A percentile compares a stretch with the other conserved stretches of the same genome.
Evolutionary conservation across 805 yeast genomes (phyloP).

Genomic region (Saccharomycopsis fodiens): DNA sequence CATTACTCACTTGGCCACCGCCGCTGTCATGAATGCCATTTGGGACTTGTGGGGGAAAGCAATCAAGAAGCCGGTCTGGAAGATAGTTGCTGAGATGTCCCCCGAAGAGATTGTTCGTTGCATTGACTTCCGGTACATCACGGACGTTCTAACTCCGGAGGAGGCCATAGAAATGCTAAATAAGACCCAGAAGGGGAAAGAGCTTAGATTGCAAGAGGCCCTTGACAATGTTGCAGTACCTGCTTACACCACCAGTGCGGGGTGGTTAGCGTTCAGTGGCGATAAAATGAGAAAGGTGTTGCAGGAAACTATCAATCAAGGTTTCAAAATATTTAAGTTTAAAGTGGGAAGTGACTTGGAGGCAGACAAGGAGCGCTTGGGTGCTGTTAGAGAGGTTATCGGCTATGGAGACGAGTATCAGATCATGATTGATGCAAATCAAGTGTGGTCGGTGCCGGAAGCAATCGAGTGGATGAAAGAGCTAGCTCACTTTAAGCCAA

Average conservation of each 20-base stretch:
- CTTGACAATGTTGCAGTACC: slow-evolving; percentile 31
- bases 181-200: slow-evolving; percentile 27
- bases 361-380: slow-evolving; percentile 29
- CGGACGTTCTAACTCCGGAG: slow-evolving; percentile 34
- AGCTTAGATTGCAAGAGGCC: slow-evolving; percentile 28
- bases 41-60: slow-evolving; percentile 38
- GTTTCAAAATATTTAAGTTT: slow-evolving; percentile 33
- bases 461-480: slow-evolving; percentile 24
- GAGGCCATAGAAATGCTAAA: slow-evolving; percentile 30
- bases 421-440: slow-evolving; percentile 25
- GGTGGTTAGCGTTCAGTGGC: slow-evolving; percentile 35
- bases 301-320: slow-evolving; percentile 28
- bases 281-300: slow-evolving; percentile 31
- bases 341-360: slow-evolving; percentile 33
- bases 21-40: slow-evolving; percentile 33
- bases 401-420: slow-evolving; percentile 26
- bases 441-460: slow-evolving; percentile 25
- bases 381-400: slow-evolving; percentile 31
- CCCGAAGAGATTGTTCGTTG: slow-evolving; percentile 33
- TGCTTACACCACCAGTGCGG: slow-evolving; percentile 36
- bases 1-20: slow-evolving; percentile 33
- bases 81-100: slow-evolving; percentile 32
- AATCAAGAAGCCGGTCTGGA: slow-evolving; percentile 33
- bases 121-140: slow-evolving; percentile 33
- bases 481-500: slow-evolving; percentile 23